These are phyloP conservation scores for Magnusiomyces magnusii DNA, from an alignment of 1,139 yeast genomes.

Conservation along the genomic window DNA sequence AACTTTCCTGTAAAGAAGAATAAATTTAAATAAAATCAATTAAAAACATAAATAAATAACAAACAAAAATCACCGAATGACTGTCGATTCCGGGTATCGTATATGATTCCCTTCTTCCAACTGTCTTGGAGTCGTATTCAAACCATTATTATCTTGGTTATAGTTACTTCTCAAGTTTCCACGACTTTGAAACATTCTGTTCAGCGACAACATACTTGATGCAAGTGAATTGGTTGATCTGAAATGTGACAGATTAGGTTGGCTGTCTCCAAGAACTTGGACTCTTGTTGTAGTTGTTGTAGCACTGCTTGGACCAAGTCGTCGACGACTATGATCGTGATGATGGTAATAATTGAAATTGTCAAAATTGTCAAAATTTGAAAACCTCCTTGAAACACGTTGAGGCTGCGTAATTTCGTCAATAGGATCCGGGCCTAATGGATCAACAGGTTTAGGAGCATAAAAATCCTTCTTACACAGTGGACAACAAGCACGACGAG, in stretches of 20 bases:
- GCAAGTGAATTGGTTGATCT: neutral
- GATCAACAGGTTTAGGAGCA: constrained; percentile 24
- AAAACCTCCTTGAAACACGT: too few species aligned
- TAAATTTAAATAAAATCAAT: neutral
- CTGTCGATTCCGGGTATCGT: neutral
- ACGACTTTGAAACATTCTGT: neutral
- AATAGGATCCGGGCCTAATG: constrained; percentile 16
- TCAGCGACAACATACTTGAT: neutral
- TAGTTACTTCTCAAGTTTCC: neutral
- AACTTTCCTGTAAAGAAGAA: neutral
- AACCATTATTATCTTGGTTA: neutral
- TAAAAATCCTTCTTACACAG: constrained; percentile 54
- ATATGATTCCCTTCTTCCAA: neutral
- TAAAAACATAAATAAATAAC: neutral
- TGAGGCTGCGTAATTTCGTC: constrained; percentile 1
- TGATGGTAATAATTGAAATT: neutral
- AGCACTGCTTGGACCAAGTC: neutral
- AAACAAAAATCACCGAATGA: neutral
- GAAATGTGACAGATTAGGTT: neutral
- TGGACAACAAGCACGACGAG: constrained; percentile 76
- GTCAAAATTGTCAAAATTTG: too few species aligned
- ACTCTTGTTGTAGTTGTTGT: neutral
- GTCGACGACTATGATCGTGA: neutral
- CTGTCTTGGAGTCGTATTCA: neutral
- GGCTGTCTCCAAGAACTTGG: neutral